A percentile compares a stretch with the other conserved stretches of the same genome.
Conservation (phyloP, 108 stramenopile genomes). For the Skeletonema potamos region DNA sequence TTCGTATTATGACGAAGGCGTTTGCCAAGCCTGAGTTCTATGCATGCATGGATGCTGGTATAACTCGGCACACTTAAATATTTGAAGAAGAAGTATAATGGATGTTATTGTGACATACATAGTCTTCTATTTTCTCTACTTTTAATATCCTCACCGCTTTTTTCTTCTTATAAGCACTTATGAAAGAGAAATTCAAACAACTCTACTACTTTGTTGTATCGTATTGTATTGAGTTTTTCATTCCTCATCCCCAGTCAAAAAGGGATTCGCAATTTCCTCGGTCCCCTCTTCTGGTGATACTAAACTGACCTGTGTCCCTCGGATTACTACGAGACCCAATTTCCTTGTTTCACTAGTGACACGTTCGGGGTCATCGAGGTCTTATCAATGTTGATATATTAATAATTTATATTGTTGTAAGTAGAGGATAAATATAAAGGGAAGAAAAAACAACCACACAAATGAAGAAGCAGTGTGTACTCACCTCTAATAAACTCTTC, state of each 20-base stretch:
- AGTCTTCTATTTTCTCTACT: background rate
- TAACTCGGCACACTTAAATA: background rate
- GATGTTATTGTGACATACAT: no score
- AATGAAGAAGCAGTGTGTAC: constrained; percentile 3
- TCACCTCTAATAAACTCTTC: constrained; percentile 83
- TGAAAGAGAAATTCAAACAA: background rate
- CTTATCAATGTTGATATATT: constrained; percentile 30
- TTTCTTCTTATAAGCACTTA: background rate
- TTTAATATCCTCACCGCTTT: background rate
- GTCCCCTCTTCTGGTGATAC: constrained; percentile 84
- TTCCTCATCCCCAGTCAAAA: constrained; percentile 59
- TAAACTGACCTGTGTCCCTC: constrained; percentile 86
- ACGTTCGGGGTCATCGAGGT: constrained; percentile 64
- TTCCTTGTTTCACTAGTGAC: constrained; percentile 70
- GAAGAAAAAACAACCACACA: constrained; percentile 6
- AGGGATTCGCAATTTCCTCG: constrained; percentile 91
- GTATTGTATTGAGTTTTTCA: constrained; percentile 6
- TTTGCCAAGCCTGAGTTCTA: constrained; percentile 76
- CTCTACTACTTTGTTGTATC: constrained; percentile 16
- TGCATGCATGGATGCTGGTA: constrained; percentile 70
- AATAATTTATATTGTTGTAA: background rate
- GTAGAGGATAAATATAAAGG: no score
- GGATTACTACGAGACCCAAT: constrained; percentile 78
- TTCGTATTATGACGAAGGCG: constrained; percentile 56
- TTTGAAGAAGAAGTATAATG: background rate